These are phyloP conservation scores for Tuber calosporum DNA, from an alignment of 495 filamentous ascomycete species.

Conservation along the genomic window DNA sequence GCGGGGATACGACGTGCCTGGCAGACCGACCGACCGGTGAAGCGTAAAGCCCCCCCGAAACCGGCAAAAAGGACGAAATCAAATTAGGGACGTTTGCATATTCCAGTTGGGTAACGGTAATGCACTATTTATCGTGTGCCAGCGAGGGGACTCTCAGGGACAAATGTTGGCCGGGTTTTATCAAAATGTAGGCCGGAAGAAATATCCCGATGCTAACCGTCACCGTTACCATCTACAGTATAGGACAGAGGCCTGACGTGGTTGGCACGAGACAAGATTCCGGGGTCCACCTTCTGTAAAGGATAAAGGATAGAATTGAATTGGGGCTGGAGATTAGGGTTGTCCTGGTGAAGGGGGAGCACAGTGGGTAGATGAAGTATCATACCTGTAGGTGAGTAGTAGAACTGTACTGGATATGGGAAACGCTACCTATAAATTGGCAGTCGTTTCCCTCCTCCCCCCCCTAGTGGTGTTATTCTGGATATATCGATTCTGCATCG, in stretches of 20 bases:
- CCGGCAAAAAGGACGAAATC: not conserved
- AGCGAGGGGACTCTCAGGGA: not conserved
- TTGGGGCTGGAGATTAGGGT: not conserved
- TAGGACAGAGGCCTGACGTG: not conserved
- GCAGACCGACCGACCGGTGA: not conserved
- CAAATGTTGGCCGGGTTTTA: slow-evolving; percentile 5
- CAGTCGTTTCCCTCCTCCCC: not conserved
- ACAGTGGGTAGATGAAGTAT: not conserved
- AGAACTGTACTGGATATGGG: not conserved
- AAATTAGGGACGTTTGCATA: not conserved
- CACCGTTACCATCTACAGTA: not conserved
- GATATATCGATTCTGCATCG: not conserved
- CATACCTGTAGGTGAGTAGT: not conserved
- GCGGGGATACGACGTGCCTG: not conserved
- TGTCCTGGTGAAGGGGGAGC: not conserved
- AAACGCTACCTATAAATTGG: not conserved
- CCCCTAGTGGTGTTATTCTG: not conserved
- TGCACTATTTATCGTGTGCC: not conserved
- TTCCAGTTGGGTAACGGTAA: not conserved
- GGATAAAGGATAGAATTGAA: not conserved
- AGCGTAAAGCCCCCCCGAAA: not conserved
- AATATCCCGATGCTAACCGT: not conserved
- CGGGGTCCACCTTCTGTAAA: not conserved
- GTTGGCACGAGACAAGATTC: not conserved
- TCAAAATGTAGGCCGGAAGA: not conserved